Base-by-base conservation (phyloP, 768 basidiomycete genomes). In the Boletus reticuloceps region DNA sequence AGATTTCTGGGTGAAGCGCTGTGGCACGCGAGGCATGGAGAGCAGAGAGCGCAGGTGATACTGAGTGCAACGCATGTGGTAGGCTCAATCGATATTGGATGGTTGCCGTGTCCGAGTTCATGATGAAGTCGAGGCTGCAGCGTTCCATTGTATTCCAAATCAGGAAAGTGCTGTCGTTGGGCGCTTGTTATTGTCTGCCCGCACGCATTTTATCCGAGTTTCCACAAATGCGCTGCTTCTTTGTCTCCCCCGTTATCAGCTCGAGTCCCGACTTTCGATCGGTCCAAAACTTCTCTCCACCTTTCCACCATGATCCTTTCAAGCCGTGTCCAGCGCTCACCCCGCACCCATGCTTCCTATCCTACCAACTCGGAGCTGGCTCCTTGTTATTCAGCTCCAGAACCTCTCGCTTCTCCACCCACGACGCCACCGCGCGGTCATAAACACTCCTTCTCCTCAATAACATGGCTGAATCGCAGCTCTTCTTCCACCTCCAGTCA, bases 31-130 rank as follows among this genome's bases (percentile, higher is more conserved):
- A 63, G 1, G 78, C 68, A 64, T 90, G 87, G 29, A 86, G 73
- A 38, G 88, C 86, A 14, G 89, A 80, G 46, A 91, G 79, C 34
- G 74, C 46, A 10, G 84, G 78, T 3, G 86, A 84, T 37, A 80
- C 60, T 5, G 79, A 58, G 27, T 81, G 74, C 50, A 89, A 69
- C 17, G 73, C 65, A 58, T 70, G 74, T 16, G 86, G 75, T 17
- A 88, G 64, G 13, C 77, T 69, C 39, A 75, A 69, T 56, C 77
- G 76, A 58, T 82, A 83, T 60, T 73, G 77, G 50, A 68, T 49
- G 2, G 82, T 78, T 3, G 53, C 56, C 4, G 50, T 43, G 22
- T 5, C 17, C 27, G 44, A 11, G 54, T 14, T 20, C 59, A 59
- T 59, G 22, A 22, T 22, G 22, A 22, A 22, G 22, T 22, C 22